Conservation (phyloP, 768 basidiomycete species). For the Leccinum imitatum region DNA sequence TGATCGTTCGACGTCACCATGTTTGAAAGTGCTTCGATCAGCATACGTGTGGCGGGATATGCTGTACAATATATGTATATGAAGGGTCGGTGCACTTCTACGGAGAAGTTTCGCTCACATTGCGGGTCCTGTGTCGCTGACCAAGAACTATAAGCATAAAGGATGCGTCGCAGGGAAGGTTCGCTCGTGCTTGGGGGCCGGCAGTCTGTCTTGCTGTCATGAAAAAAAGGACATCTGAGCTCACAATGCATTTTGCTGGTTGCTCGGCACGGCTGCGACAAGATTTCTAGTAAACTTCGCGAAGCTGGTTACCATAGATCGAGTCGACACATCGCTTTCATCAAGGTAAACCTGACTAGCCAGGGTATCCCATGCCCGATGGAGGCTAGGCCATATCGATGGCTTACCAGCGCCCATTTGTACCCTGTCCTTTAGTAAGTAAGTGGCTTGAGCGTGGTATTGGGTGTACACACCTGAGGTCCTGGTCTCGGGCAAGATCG, state of each 20-base stretch:
- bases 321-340: constrained; percentile 35
- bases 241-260: constrained; percentile 75
- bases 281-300: constrained; percentile 84
- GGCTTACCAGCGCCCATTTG: constrained; percentile 39
- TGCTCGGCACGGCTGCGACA: constrained; percentile 69
- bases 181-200: constrained; percentile 61
- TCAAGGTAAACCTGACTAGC: constrained; percentile 35
- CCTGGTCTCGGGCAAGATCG: constrained; percentile 48
- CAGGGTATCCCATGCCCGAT: constrained; percentile 50
- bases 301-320: constrained; percentile 47
- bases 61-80: constrained; percentile 40
- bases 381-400: constrained; percentile 54
- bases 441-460: background rate
- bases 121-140: constrained; percentile 58
- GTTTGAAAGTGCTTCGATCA: constrained; percentile 82
- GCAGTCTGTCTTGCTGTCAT: constrained; percentile 3
- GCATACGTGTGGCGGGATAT: constrained; percentile 57
- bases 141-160: constrained; percentile 80
- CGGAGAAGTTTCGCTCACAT: constrained; percentile 41
- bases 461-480: constrained; percentile 29
- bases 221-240: constrained; percentile 27
- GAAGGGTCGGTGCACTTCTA: background rate
- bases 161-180: constrained; percentile 60
- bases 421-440: constrained; percentile 26
- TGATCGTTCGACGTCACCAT: constrained; percentile 71